A percentile compares a stretch with the other conserved stretches of the same genome.
These are phyloP conservation scores for Conringia planisiliqua DNA, from an alignment of 345 rosid genomes.

Conservation along the genomic window DNA sequence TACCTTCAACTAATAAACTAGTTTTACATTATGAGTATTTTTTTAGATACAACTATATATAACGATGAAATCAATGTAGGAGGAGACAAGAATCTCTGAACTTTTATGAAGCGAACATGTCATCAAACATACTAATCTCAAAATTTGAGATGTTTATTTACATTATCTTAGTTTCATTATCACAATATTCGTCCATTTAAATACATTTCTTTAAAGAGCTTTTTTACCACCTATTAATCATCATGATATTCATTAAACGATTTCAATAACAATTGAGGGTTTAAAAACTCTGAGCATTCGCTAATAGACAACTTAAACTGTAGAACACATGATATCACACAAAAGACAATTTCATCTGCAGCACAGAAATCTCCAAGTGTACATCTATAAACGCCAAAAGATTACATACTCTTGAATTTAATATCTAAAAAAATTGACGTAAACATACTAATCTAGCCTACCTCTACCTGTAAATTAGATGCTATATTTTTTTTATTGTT, in stretches of 20 bases:
- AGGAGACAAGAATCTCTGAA: constrained; percentile 2
- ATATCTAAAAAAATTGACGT: neutral
- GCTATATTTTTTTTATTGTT: neutral
- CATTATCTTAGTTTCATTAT: neutral
- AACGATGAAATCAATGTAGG: neutral
- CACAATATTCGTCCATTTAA: neutral
- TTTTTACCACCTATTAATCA: neutral
- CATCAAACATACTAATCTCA: neutral
- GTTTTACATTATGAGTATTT: neutral
- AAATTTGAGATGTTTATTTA: neutral
- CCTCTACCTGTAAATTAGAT: too few species aligned
- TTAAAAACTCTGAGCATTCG: neutral
- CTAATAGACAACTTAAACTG: neutral
- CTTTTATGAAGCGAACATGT: too few species aligned
- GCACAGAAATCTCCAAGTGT: neutral
- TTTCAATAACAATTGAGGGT: neutral
- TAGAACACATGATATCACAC: neutral
- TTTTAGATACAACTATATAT: neutral
- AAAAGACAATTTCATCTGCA: neutral
- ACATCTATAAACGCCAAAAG: neutral
- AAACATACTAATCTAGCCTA: neutral
- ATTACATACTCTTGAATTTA: neutral
- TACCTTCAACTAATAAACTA: neutral
- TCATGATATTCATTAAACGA: neutral
- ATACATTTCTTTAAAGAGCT: neutral